Evolutionary conservation across 345 rosid genomes (phyloP), one percentile per base, ranked within the genome.

Genomic region (Eucalyptus microcorys): DNA sequence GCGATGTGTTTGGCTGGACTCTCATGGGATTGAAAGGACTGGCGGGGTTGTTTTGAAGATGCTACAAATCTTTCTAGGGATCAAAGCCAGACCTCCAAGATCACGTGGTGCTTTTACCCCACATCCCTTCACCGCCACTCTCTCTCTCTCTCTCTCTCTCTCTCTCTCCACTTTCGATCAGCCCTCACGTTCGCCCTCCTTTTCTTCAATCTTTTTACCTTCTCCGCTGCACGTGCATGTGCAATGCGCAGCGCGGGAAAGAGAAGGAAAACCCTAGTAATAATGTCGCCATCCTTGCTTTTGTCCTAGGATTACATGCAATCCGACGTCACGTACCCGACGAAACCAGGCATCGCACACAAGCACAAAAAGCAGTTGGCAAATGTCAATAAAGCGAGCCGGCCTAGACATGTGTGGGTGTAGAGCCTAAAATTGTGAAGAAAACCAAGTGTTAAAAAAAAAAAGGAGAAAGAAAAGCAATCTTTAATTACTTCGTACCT

Each of bases 31-130:
- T 30, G 47, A 24, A 40, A 10, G 83, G 83, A 40, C 83, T 40
- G 14, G 30, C 24, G 83, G 27, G 24, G 14, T 21, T 40, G 45
- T 76, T 21, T 21, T 17, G 37, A 87, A 92, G 95, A 95, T 94
- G 90, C 90, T 87, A 88, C 55, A 90, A 88, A 94, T 94, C 94
- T 95, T 93, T 34, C 87, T 92, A 55, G 95, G 93, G 95, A 95
- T 95, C 91, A 57, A 92, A 92, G 85, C 91, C 92, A 87, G 43
- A 86, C 88, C 88, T 81, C 92, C 88, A 61, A 86, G 91, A 93
- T 93, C 92, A 88, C 91, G 92, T 88, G 47, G 84, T 76, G 14
- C 84, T 76, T 76, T 76, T 76, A 22, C 47, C 47, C 8, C 15
- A 2, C 68, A 30, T 12, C 47, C 14, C 83, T 40, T 76, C 83